A percentile compares a stretch with the other conserved stretches of the same genome.
These are phyloP conservation scores for Colletotrichum sp. DNA, from an alignment of 2,329 filamentous ascomycete genomes.

Conservation along the genomic window DNA sequence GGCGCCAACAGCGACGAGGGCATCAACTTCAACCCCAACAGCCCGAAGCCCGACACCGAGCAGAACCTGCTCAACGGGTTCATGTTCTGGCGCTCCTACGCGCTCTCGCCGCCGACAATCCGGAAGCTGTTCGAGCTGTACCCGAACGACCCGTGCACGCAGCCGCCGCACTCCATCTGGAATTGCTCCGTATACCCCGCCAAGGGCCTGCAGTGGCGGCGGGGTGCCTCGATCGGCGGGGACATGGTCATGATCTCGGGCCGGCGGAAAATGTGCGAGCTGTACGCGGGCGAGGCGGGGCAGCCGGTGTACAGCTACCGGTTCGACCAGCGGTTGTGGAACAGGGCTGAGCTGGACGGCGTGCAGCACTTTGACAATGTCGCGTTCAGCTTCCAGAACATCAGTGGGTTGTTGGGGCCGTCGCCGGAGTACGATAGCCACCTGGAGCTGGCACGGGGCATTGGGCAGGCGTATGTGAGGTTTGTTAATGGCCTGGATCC, in stretches of 20 bases:
- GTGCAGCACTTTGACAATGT: slow-evolving; percentile 54
- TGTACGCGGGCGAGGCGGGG: slow-evolving; percentile 35
- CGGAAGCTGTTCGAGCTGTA: slow-evolving; percentile 50
- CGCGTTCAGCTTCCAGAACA: slow-evolving; percentile 56
- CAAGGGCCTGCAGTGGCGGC: slow-evolving; percentile 48
- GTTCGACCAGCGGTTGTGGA: slow-evolving; percentile 52
- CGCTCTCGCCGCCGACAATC: slow-evolving; percentile 48
- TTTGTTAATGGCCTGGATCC: slow-evolving; percentile 50
- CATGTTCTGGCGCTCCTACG: slow-evolving; percentile 49
- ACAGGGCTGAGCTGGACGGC: slow-evolving; percentile 42
- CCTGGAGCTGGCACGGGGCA: slow-evolving; percentile 34
- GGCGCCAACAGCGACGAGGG: slow-evolving; percentile 57
- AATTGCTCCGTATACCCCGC: slow-evolving; percentile 34
- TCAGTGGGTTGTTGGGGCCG: slow-evolving; percentile 49
- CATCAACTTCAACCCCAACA: slow-evolving; percentile 39
- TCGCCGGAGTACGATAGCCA: slow-evolving; percentile 47
- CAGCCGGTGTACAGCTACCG: slow-evolving; percentile 51
- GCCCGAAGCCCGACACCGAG: slow-evolving; percentile 45
- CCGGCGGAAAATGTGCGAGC: slow-evolving; percentile 48
- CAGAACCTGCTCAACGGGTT: slow-evolving; percentile 46
- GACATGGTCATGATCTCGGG: slow-evolving; percentile 55
- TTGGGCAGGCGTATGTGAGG: slow-evolving; percentile 46
- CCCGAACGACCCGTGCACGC: slow-evolving; percentile 50
- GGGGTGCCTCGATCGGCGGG: slow-evolving; percentile 47
- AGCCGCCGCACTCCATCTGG: slow-evolving; percentile 47